Conservation (phyloP, 768 basidiomycete genomes). For the Gloeopeniophorella convolvens region DNA sequence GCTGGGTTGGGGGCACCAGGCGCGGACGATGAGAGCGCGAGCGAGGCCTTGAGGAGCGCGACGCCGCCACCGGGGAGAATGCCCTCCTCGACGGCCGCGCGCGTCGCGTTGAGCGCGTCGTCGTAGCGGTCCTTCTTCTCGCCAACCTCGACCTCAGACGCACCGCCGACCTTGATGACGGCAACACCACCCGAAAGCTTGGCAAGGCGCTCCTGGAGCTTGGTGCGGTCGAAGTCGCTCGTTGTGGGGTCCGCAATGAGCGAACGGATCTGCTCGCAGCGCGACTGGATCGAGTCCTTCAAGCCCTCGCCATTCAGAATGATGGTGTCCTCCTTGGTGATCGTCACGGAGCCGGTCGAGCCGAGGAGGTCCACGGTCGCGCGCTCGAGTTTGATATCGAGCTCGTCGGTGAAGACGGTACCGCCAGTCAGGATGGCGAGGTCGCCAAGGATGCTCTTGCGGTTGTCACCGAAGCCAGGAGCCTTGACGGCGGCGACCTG, state of each 20-base stretch:
- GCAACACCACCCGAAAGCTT: conserved; percentile 96
- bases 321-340: conserved; percentile 98
- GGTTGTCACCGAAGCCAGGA: conserved; percentile 98
- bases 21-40: conserved; percentile 50
- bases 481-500: conserved; percentile 94
- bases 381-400: conserved; percentile 95
- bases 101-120: conserved; percentile 95
- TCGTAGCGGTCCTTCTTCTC: conserved; percentile 99
- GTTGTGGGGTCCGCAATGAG: conserved; percentile 79
- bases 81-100: conserved; percentile 97
- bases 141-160: conserved; percentile 90
- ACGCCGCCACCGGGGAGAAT: conserved; percentile 96
- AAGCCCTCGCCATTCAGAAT: conserved; percentile 89
- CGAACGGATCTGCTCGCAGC: conserved; percentile 92
- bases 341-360: conserved; percentile 82
- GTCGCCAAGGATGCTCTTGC: conserved; percentile 96
- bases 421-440: conserved; percentile 96
- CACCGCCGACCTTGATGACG: conserved; percentile 96
- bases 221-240: conserved; percentile 88
- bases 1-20: conserved; percentile 22
- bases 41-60: conserved; percentile 81
- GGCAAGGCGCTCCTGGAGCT: conserved; percentile 94
- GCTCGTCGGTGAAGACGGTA: conserved; percentile 87
- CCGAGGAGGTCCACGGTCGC: conserved; percentile 87
- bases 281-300: conserved; percentile 84